phyloP scores from a whole-genome alignment of 768 basidiomycete genomes.

The Russula compacta region DNA sequence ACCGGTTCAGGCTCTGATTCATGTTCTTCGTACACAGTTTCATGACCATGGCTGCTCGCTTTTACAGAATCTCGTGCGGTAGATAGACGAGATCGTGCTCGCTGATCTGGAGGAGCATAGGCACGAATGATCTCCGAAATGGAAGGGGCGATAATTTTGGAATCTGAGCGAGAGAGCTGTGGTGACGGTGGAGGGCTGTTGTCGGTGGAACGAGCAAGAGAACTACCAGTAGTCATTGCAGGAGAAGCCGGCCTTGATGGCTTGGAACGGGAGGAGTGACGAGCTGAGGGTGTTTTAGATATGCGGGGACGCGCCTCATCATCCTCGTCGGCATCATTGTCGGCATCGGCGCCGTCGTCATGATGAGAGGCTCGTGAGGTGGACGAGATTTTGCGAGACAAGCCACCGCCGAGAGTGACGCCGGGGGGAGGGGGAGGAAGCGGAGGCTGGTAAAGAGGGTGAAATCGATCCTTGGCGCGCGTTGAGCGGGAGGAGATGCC shows the following conservation, averaged over 20 bases:
- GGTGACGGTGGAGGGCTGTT: constrained; percentile 20
- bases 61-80: constrained; percentile 38
- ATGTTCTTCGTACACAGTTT: constrained; percentile 37
- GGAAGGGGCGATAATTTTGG: constrained; percentile 54
- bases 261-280: constrained; percentile 21
- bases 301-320: constrained; percentile 3
- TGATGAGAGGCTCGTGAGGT: constrained; percentile 25
- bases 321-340: constrained; percentile 24
- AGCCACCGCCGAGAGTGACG: constrained; percentile 46
- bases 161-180: constrained; percentile 22
- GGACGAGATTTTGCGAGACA: constrained; percentile 26
- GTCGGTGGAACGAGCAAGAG: constrained; percentile 6
- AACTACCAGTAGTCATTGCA: neutral
- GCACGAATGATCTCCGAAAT: constrained; percentile 84
- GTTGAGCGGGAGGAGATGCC: constrained; percentile 41
- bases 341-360: constrained; percentile 51
- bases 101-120: constrained; percentile 56
- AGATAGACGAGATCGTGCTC: constrained; percentile 40
- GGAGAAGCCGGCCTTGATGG: neutral
- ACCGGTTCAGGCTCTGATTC: constrained; percentile 43
- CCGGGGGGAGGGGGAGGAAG: constrained; percentile 79
- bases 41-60: constrained; percentile 37
- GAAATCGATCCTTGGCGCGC: constrained; percentile 44
- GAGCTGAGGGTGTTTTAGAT: constrained; percentile 20
- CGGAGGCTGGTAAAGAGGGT: constrained; percentile 76